Evolutionary conservation across 164 flowering plant genomes (phyloP).

Genomic region (Magnolia sinica): DNA sequence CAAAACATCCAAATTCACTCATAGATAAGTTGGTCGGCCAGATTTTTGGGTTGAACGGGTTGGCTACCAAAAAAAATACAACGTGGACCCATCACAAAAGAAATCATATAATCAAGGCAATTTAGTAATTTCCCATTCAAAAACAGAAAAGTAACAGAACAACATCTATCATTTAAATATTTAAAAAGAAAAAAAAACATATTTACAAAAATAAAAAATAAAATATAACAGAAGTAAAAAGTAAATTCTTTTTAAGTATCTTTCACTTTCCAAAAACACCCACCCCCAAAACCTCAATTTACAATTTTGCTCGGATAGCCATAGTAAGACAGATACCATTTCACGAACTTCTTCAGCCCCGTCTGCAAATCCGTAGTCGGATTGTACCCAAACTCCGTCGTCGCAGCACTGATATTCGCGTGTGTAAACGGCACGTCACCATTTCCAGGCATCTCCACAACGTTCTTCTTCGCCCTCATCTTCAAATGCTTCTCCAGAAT

Average conservation of each 20-base stretch:
- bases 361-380: constrained; percentile 24
- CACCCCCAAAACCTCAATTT: neutral
- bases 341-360: constrained; percentile 21
- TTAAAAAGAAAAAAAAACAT: neutral
- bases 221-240: no score
- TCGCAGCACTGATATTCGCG: constrained; percentile 17
- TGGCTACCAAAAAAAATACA: no score
- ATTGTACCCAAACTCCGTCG: constrained; percentile 16
- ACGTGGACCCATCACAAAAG: no score
- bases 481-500: constrained; percentile 16
- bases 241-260: no score
- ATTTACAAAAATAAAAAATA: neutral
- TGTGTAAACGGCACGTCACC: constrained; percentile 24
- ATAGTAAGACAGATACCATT: constrained; percentile 18
- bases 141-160: neutral
- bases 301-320: constrained; percentile 9
- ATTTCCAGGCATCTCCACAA: constrained; percentile 22
- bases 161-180: neutral
- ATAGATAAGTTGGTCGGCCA: no score
- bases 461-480: constrained; percentile 23
- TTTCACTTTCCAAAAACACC: neutral
- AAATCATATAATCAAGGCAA: no score
- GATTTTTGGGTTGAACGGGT: no score
- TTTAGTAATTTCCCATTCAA: no score
- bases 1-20: no score